A percentile compares a stretch with the other conserved stretches of the same genome.
Evolutionary conservation across 2,329 filamentous ascomycete species (phyloP).

Genomic region (Sphaerulina vaccinii): DNA sequence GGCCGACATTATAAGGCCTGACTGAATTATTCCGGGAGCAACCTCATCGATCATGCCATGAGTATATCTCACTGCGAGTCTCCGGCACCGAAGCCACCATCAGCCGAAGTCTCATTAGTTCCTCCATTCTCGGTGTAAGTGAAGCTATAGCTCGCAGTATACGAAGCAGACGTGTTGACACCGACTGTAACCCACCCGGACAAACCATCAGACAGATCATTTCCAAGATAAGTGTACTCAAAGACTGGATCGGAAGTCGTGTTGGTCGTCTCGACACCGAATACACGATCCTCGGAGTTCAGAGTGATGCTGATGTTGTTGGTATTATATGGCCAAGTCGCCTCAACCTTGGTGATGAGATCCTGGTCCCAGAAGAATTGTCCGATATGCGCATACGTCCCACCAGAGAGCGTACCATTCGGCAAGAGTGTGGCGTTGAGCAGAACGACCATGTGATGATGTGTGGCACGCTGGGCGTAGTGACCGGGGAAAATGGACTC

Average conservation of each 20-base stretch:
- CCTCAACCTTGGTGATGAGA: constrained; percentile 54
- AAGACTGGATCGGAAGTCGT: constrained; percentile 55
- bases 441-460: constrained; percentile 41
- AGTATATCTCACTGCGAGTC: too few species aligned
- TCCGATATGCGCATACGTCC: constrained; percentile 58
- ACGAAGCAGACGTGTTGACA: constrained; percentile 41
- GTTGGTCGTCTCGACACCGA: constrained; percentile 44
- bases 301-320: constrained; percentile 45
- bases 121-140: neutral
- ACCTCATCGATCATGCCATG: too few species aligned
- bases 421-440: constrained; percentile 20
- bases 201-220: constrained; percentile 51
- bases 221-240: constrained; percentile 57
- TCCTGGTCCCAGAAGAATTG: constrained; percentile 64
- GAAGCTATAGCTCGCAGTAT: constrained; percentile 7
- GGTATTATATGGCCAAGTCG: constrained; percentile 43
- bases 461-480: constrained; percentile 41
- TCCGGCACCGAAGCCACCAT: too few species aligned
- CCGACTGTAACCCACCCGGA: constrained; percentile 56
- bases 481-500: constrained; percentile 47
- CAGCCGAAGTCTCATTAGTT: neutral
- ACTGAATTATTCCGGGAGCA: too few species aligned
- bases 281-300: constrained; percentile 52
- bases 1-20: too few species aligned
- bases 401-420: constrained; percentile 34